Evolutionary conservation across 108 stramenopile species (phyloP).

Genomic region (Cyclotella atomus): DNA sequence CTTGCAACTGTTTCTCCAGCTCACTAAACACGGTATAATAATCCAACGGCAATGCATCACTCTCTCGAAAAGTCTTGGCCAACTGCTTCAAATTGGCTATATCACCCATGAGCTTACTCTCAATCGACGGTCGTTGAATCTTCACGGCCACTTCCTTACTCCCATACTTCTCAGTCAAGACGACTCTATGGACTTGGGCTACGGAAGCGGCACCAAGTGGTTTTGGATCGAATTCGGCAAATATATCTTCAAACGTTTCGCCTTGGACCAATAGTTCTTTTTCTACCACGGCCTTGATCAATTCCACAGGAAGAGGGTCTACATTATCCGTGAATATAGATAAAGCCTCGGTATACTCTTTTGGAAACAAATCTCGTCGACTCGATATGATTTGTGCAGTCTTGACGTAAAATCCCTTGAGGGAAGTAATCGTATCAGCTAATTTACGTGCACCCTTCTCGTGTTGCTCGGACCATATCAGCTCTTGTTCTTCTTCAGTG

Average conservation of each 20-base stretch:
- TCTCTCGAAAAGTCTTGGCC: slow-evolving; percentile 77
- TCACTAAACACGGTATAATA: slow-evolving; percentile 94
- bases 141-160: slow-evolving; percentile 93
- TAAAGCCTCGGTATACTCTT: slow-evolving; percentile 87
- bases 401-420: slow-evolving; percentile 97
- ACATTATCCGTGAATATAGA: slow-evolving; percentile 86
- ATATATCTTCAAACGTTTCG: slow-evolving; percentile 83
- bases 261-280: slow-evolving; percentile 65
- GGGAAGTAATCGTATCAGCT: slow-evolving; percentile 71
- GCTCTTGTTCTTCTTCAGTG: slow-evolving; percentile 65
- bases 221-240: slow-evolving; percentile 84
- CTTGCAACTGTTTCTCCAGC: slow-evolving; percentile 84
- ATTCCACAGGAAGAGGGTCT: slow-evolving; percentile 82
- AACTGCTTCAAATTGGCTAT: slow-evolving; percentile 89
- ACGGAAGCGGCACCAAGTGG: slow-evolving; percentile 85
- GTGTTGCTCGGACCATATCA: slow-evolving; percentile 77
- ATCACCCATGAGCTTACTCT: slow-evolving; percentile 92
- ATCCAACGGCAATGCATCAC: slow-evolving; percentile 83
- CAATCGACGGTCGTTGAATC: slow-evolving; percentile 92
- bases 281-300: slow-evolving; percentile 77
- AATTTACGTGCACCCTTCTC: slow-evolving; percentile 76
- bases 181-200: slow-evolving; percentile 95
- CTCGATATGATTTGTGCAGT: slow-evolving; percentile 91
- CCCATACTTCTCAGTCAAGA: slow-evolving; percentile 76
- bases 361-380: slow-evolving; percentile 89